Evolutionary conservation across 164 flowering plant genomes (phyloP).

Genomic region (Buxus sempervirens): DNA sequence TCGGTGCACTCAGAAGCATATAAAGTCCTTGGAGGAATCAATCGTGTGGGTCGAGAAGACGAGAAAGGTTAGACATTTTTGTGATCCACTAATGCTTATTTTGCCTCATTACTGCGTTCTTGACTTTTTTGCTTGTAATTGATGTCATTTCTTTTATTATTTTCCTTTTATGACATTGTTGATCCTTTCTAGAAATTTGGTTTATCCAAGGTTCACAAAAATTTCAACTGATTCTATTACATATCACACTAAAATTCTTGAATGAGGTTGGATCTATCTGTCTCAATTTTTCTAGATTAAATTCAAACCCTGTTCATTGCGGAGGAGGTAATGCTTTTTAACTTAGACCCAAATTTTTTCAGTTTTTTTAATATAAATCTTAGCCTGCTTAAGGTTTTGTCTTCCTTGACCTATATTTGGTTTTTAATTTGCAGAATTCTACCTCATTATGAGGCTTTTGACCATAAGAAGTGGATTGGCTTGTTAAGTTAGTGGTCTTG

Average conservation of each 20-base stretch:
- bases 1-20: constrained; percentile 95
- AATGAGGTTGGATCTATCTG: too few relatives aligned
- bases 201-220: background rate
- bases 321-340: too few relatives aligned
- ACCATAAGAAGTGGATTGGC: background rate
- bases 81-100: background rate
- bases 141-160: background rate
- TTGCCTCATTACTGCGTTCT: background rate
- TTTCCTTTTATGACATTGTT: background rate
- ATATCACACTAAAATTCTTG: too few relatives aligned
- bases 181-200: background rate
- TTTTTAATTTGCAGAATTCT: background rate
- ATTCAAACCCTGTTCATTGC: too few relatives aligned
- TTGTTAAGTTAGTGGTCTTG: background rate
- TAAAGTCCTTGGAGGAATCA: constrained; percentile 97
- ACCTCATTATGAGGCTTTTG: background rate
- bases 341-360: too few relatives aligned
- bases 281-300: too few relatives aligned
- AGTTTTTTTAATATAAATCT: background rate
- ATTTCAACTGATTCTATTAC: too few relatives aligned
- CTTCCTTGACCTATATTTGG: background rate
- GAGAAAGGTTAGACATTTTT: constrained; percentile 50
- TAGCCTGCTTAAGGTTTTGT: background rate
- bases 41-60: constrained; percentile 77
- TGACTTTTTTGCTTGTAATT: background rate